These are phyloP conservation scores for Solanum bulbocastanum DNA, from an alignment of 257 asterid species.

Conservation along the genomic window DNA sequence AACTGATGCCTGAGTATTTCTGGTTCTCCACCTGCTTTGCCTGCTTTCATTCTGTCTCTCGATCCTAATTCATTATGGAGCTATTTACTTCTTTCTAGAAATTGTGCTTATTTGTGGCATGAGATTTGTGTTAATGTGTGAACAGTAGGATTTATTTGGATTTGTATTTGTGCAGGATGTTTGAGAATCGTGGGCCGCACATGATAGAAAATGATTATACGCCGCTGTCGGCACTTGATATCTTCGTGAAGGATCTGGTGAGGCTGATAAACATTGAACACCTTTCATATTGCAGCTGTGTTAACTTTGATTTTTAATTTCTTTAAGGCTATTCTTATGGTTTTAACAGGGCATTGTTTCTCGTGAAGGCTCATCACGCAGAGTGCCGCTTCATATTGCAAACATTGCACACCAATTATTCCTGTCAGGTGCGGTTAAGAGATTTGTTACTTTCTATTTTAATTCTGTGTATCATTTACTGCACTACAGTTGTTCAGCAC, in stretches of 20 bases:
- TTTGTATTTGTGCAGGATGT: constrained; percentile 61
- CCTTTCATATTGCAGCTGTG: neutral
- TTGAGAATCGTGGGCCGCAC: constrained; percentile 96
- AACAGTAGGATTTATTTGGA: neutral
- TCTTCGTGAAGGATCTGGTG: constrained; percentile 98
- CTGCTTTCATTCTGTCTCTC: neutral
- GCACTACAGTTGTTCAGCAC: neutral
- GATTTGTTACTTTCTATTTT: neutral
- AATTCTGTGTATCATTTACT: neutral
- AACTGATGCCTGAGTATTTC: neutral
- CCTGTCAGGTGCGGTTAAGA: constrained; percentile 54
- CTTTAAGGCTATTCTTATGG: neutral
- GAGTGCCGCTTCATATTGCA: constrained; percentile 77
- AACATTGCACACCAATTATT: constrained; percentile 85
- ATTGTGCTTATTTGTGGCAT: neutral
- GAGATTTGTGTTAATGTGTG: neutral
- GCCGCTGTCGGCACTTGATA: constrained; percentile 92
- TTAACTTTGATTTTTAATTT: neutral
- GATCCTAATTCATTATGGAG: neutral
- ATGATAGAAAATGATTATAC: constrained; percentile 94
- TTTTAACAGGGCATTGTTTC: constrained; percentile 86
- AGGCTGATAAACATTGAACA: constrained; percentile 8
- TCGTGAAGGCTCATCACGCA: constrained; percentile 70
- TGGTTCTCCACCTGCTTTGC: neutral
- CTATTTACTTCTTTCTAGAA: neutral